Percentiles rank a stretch among this genome's conserved stretches.
These are phyloP conservation scores for Pseudognaphalium luteoalbum DNA, from an alignment of 129 eudicot species.

Conservation along the genomic window DNA sequence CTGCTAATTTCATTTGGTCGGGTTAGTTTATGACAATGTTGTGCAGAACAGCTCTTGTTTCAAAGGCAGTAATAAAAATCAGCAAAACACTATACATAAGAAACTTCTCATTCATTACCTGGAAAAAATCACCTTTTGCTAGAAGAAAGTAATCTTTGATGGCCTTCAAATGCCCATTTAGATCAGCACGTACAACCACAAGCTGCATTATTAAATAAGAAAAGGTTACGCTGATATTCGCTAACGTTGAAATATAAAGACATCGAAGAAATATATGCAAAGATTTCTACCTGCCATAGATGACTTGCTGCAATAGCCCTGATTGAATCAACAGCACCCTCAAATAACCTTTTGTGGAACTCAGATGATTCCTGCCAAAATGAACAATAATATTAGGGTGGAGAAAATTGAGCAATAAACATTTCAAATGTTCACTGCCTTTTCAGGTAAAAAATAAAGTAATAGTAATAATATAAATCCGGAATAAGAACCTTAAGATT, in stretches of 20 bases:
- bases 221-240: not conserved
- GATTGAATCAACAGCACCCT: constrained; percentile 79
- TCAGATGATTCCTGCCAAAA: constrained; percentile 81
- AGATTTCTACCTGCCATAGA: constrained; percentile 90
- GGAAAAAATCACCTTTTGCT: constrained; percentile 98
- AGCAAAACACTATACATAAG: not conserved
- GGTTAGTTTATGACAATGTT: not conserved
- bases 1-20: not conserved
- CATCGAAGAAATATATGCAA: not conserved
- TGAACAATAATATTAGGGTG: constrained; percentile 4
- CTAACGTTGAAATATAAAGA: not conserved
- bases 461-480: constrained; percentile 4
- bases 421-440: not conserved
- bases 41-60: not conserved
- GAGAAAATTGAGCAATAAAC: not conserved
- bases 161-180: constrained; percentile 93
- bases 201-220: constrained; percentile 57
- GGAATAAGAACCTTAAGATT: constrained; percentile 61
- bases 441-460: not conserved
- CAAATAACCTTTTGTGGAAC: constrained; percentile 92
- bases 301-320: constrained; percentile 95
- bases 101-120: constrained; percentile 49
- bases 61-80: not conserved
- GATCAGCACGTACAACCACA: constrained; percentile 96
- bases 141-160: constrained; percentile 92